Conservation (phyloP, 202 grass and related monocot species). For the Setaria viridis region DNA sequence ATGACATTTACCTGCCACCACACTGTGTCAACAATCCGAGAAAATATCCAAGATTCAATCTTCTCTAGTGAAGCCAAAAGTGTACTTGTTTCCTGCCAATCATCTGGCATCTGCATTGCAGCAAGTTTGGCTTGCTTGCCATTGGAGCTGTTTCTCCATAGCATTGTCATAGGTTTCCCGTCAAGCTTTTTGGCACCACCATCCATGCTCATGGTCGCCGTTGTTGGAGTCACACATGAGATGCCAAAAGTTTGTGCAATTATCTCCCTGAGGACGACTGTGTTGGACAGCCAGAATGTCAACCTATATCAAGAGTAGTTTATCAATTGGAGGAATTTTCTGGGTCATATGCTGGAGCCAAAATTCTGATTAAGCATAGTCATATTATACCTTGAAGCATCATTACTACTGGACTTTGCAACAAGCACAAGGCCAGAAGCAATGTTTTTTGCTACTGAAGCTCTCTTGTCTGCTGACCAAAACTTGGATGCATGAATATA, state of each 20-base stretch:
- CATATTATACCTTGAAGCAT: constrained; percentile 84
- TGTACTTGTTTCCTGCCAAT: constrained; percentile 76
- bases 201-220: constrained; percentile 48
- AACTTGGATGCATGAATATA: constrained; percentile 76
- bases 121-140: constrained; percentile 54
- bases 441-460: constrained; percentile 70
- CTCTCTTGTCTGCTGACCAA: constrained; percentile 71
- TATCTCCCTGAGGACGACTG: constrained; percentile 87
- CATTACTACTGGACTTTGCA: constrained; percentile 87
- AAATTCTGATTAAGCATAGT: constrained; percentile 32
- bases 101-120: constrained; percentile 50
- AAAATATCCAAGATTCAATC: constrained; percentile 99
- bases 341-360: constrained; percentile 16
- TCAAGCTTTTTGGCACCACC: constrained; percentile 54
- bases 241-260: constrained; percentile 73
- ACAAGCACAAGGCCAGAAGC: constrained; percentile 79
- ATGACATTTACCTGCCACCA: constrained; percentile 95
- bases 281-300: constrained; percentile 98
- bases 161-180: constrained; percentile 52
- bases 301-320: constrained; percentile 63
- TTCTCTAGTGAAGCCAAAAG: constrained; percentile 79
- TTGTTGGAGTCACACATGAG: constrained; percentile 37
- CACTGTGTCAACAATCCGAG: constrained; percentile 86
- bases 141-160: constrained; percentile 55
- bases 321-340: constrained; percentile 47